These are phyloP conservation scores for Dioscorea alata DNA, from an alignment of 106 monocot species.

Conservation along the genomic window DNA sequence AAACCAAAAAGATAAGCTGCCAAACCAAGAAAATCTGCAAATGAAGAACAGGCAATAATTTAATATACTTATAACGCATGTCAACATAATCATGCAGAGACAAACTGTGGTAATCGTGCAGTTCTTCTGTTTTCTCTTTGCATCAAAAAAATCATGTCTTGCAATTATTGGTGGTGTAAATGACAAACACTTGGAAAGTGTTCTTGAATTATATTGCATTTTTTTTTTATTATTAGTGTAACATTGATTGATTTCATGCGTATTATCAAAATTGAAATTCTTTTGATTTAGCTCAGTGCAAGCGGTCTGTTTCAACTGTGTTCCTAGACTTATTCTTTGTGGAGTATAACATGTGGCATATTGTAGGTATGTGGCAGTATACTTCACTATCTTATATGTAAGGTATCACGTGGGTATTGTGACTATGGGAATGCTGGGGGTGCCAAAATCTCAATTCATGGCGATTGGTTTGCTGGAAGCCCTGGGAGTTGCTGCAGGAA, in stretches of 20 bases:
- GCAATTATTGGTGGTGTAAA: no score
- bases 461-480: slow-evolving; percentile 89
- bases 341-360: not conserved
- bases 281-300: no score
- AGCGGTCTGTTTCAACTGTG: no score
- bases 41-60: no score
- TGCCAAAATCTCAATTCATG: slow-evolving; percentile 79
- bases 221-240: not conserved
- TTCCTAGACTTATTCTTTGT: no score
- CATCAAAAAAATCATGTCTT: not conserved
- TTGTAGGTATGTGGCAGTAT: slow-evolving; percentile 84
- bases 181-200: no score
- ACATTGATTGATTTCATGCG: not conserved
- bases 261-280: no score
- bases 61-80: no score
- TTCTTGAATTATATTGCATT: no score
- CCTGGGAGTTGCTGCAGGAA: slow-evolving; percentile 83
- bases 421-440: slow-evolving; percentile 70
- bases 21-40: no score
- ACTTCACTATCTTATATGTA: slow-evolving; percentile 67
- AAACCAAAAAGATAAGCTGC: no score
- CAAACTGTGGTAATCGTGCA: slow-evolving; percentile 51
- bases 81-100: no score
- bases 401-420: slow-evolving; percentile 66
- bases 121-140: not conserved